A percentile compares a stretch with the other conserved stretches of the same genome.
Conservation (phyloP, 345 rosid genomes). For the Eucalyptus erythrocorys region DNA sequence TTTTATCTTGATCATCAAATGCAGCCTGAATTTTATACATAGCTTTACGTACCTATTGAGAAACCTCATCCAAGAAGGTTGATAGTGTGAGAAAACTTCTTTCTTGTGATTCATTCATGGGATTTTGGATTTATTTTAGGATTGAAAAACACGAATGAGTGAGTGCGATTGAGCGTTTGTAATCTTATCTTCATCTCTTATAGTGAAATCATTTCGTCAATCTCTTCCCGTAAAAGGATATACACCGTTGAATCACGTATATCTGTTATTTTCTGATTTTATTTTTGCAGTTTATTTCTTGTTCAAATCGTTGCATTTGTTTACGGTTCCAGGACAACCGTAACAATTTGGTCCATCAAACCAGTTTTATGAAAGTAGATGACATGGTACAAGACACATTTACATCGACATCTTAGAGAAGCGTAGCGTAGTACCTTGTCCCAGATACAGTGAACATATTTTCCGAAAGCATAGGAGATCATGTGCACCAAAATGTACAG, state of each 20-base stretch:
- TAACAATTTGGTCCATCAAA: not conserved
- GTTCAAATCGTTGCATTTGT: too few relatives aligned
- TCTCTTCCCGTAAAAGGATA: not conserved
- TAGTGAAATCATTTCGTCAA: not conserved
- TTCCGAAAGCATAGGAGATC: not conserved
- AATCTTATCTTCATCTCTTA: too few relatives aligned
- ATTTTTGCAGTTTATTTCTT: too few relatives aligned
- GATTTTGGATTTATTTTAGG: too few relatives aligned
- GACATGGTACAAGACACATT: not conserved
- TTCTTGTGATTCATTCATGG: too few relatives aligned
- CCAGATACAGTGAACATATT: not conserved
- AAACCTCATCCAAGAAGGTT: too few relatives aligned
- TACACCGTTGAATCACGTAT: not conserved
- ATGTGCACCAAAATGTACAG: not conserved
- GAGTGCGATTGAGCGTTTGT: accelerated
- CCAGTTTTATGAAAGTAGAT: not conserved
- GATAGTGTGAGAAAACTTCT: too few relatives aligned
- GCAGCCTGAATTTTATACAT: too few relatives aligned
- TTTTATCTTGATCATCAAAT: too few relatives aligned
- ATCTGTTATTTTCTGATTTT: not conserved
- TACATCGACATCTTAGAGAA: not conserved
- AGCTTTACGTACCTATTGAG: too few relatives aligned
- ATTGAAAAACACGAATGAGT: too few relatives aligned
- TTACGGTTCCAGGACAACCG: too few relatives aligned
- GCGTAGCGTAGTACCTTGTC: not conserved